Base-by-base conservation (phyloP, 768 basidiomycete genomes). In the Trametopsis cervina region DNA sequence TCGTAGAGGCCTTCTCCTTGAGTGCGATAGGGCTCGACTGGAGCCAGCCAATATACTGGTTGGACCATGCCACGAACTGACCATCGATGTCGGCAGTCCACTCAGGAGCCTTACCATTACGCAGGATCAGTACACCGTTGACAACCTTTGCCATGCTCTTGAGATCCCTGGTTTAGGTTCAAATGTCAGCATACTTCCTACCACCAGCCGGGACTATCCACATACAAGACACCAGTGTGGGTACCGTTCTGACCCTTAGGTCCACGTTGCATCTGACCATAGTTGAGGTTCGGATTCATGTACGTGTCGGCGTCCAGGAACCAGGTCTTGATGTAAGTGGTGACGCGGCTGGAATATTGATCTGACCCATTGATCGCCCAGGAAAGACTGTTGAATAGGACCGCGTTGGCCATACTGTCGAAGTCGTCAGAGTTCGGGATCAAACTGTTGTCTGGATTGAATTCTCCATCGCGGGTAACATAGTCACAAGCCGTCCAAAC, bases 281-380 rank as follows among this genome's bases (percentile, higher is more conserved):
- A 85, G 49, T 80, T 69, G 36, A 86, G 62, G 54, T 81, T 77
- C 0, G 82, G 82, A 46, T 78, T 82, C 82, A 85, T 84, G 29
- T 54, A 63, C 1, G 82, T 84, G 3, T 61, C 65, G 1, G 59
- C 54, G 51, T 81, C 68, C n/a, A 83, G 51, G 67, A 85, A 86
- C 77, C 80, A 83, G 0, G 75, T 69, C 17, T 71, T 58, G 49
- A 85, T 59, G 58, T 70, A 78, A 4, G 60, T 58, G 3, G 70
- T 77, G 68, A 61, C 50, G 45, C 63, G 62, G 42, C 62, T 56
- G n/a, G 79, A 70, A 55, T 75, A 78, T 2, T 54, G 50, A 5
- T 69, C 60, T 26, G 63, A 49, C 42, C 69, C 66, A 22, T 67
- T 69, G 46, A 82, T 60, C 11, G 66, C 67, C 69, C 72, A 83